phyloP scores from a whole-genome alignment of 139 green algal genomes.

The Chlamydomonas sp. region DNA sequence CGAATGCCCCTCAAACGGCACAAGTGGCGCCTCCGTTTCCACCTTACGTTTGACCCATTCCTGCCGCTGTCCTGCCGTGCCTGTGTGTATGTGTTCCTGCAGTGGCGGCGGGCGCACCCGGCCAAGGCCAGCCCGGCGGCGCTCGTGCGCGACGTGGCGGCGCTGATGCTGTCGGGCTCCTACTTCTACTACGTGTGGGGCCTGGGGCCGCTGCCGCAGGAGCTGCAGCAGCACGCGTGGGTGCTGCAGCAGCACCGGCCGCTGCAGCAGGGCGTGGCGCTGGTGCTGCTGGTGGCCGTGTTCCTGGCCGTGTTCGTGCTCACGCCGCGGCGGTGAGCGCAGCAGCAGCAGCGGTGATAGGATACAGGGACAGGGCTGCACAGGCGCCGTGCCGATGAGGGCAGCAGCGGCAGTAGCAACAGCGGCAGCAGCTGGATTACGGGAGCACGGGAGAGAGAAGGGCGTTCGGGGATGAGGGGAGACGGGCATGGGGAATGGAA shows the following conservation, averaged over 20 bases:
- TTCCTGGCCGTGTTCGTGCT: slow-evolving; percentile 27
- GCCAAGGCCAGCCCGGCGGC: neutral
- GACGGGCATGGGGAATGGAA: no score
- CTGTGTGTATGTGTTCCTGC: neutral
- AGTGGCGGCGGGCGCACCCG: slow-evolving; percentile 1
- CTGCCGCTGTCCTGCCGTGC: neutral
- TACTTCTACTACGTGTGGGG: slow-evolving; percentile 50
- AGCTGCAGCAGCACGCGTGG: slow-evolving; percentile 38
- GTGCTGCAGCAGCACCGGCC: slow-evolving; percentile 20
- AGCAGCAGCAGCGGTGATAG: neutral
- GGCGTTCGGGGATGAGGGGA: no score
- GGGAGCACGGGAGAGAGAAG: neutral
- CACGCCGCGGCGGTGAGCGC: slow-evolving; percentile 8
- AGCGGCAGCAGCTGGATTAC: neutral
- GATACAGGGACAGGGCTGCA: neutral
- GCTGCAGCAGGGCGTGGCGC: slow-evolving; percentile 41
- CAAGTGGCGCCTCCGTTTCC: neutral
- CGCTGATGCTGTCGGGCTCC: slow-evolving; percentile 28
- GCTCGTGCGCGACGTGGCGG: slow-evolving; percentile 15
- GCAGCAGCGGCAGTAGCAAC: neutral
- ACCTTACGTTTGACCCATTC: neutral
- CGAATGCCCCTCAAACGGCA: neutral
- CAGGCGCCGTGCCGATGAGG: neutral
- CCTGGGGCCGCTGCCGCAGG: slow-evolving; percentile 30
- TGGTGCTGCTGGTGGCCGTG: slow-evolving; percentile 48